Evolutionary conservation across 768 basidiomycete genomes (phyloP), one percentile per base, ranked within the genome.

Genomic region (Cyathus striatus): DNA sequence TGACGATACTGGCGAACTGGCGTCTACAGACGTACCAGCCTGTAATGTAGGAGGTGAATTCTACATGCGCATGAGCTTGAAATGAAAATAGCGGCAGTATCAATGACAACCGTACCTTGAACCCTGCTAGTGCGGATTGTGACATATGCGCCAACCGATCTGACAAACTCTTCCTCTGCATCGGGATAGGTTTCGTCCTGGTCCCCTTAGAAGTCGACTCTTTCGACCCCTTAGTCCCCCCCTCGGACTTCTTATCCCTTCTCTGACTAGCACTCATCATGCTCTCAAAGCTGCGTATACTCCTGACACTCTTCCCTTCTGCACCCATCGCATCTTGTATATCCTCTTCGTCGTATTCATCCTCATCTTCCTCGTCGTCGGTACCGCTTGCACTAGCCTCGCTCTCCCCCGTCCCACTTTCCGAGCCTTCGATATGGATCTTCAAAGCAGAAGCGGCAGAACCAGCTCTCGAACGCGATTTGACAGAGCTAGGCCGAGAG

Each of bases 91-190:
- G 4, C 30, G 30, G 30, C 4, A 23, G 13, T 7, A 2, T 5
- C 21, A 32, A 22, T 24, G 20, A 12, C 18, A 16, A 23, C 14
- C 51, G 21, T 23, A 70, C 68, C 66, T 67, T 75, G 33, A 71
- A 63, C 32, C 75, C 68, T 40, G 75, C 66, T 45, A 73, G 68
- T 53, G 74, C 81, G 5, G n/a, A n/a, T n/a, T n/a, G n/a, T n/a
- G 88, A 83, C 60, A 94, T 78, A 45, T 76, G 79, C 5, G 91
- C 87, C 53, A 97, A 61, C 26, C 93, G 72, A 63, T 93, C 92
- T 14, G 86, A 78, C 33, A 97, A 62, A 50, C 81, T 93, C 61
- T 81, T 84, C 43, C 90, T 65, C 32, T 72, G 51, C 14, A 41
- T 46, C 2, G 46, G 42, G 34, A 45, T 60, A 67, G 4, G 60